Evolutionary conservation across 75 land plant species (phyloP).

Genomic region (Chamaecyparis obtusa): DNA sequence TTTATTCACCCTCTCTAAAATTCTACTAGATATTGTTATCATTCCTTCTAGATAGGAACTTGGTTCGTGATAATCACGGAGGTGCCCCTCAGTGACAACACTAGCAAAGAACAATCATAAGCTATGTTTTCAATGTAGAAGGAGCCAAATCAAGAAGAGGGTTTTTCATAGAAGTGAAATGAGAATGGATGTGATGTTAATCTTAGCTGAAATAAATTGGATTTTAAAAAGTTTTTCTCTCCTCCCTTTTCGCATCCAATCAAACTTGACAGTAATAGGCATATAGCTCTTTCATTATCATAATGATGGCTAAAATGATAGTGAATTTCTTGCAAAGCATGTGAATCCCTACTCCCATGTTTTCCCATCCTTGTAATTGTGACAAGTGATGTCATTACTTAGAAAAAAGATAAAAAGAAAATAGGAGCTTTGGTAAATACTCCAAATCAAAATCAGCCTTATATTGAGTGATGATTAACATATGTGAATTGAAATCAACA

Average conservation of each 20-base stretch:
- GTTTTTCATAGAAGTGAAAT: no score
- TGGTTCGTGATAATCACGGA: no score
- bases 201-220: neutral
- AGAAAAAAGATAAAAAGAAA: neutral
- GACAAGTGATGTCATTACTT: no score
- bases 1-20: no score
- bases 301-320: slow-evolving; percentile 10
- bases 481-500: no score
- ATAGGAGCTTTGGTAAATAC: neutral
- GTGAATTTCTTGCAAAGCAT: slow-evolving; percentile 5
- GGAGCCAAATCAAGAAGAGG: no score
- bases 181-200: no score
- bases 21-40: no score
- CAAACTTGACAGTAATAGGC: slow-evolving; percentile 8
- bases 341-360: slow-evolving; percentile 11
- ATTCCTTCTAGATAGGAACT: no score
- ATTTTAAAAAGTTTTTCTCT: neutral
- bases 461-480: no score
- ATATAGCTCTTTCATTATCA: slow-evolving; percentile 4
- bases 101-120: slow-evolving; percentile 1
- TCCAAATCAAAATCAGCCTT: neutral
- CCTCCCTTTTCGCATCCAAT: neutral
- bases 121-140: neutral
- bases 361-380: neutral
- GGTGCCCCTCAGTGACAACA: neutral